Percentiles rank a stretch among this genome's conserved stretches.
Conservation (phyloP, 768 basidiomycete genomes). For the Mycena leptocephala region DNA sequence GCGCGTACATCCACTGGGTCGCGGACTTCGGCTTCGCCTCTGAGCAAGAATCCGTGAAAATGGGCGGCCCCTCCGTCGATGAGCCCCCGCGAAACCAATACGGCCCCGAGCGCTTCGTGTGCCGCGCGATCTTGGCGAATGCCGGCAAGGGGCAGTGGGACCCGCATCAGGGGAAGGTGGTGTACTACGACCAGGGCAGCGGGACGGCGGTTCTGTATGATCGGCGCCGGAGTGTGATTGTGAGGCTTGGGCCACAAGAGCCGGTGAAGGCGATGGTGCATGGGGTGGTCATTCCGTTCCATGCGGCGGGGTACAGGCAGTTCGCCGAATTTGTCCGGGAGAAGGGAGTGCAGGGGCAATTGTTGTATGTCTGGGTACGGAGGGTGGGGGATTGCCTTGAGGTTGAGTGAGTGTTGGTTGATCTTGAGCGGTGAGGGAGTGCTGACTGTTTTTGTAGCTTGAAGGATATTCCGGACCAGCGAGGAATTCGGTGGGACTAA, state of each 20-base stretch:
- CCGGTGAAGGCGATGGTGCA: constrained; percentile 15
- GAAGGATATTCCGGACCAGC: constrained; percentile 39
- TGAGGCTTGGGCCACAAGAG: constrained; percentile 35
- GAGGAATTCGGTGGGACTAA: constrained; percentile 1
- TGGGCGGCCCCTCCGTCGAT: constrained; percentile 23
- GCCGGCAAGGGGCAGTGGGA: constrained; percentile 27
- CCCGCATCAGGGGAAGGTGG: constrained; percentile 22
- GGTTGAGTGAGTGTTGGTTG: constrained; percentile 33
- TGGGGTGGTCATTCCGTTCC: constrained; percentile 36
- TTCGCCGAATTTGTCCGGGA: constrained; percentile 21
- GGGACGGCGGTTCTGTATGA: constrained; percentile 32
- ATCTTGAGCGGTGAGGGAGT: neutral
- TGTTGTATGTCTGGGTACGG: constrained; percentile 32
- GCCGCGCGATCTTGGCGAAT: constrained; percentile 17
- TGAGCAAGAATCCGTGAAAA: constrained; percentile 40
- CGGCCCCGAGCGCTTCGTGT: constrained; percentile 38
- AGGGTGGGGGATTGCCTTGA: constrained; percentile 41
- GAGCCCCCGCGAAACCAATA: constrained; percentile 41
- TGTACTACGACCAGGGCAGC: constrained; percentile 17
- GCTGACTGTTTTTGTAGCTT: constrained; percentile 20
- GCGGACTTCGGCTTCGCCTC: constrained; percentile 37
- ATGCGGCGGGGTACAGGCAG: constrained; percentile 31
- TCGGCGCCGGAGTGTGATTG: constrained; percentile 31
- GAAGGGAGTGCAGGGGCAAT: constrained; percentile 29
- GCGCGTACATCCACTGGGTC: constrained; percentile 38